Evolutionary conservation across 306 rosid genomes (phyloP).

Genomic region (Rosa lucieae): DNA sequence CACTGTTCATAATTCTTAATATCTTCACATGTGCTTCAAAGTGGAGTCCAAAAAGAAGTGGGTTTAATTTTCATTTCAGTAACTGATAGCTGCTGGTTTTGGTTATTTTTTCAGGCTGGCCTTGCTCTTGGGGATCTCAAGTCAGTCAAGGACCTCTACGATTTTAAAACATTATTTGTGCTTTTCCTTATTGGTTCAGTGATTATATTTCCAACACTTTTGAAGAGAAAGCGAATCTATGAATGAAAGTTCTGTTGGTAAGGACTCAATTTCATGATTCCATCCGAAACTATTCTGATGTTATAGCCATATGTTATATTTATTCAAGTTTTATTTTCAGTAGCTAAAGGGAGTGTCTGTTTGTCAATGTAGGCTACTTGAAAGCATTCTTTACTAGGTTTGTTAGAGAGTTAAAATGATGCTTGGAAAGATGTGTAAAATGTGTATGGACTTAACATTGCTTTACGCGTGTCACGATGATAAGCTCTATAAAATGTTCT

Average conservation of each 20-base stretch:
- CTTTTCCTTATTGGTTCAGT: constrained; percentile 90
- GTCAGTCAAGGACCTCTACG: constrained; percentile 91
- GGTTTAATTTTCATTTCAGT: background rate
- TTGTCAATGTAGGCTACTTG: background rate
- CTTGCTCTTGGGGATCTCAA: constrained; percentile 98
- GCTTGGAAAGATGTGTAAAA: background rate
- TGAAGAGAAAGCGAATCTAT: constrained; percentile 88
- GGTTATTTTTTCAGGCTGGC: constrained; percentile 65
- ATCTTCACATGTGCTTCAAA: background rate
- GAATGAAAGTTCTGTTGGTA: constrained; percentile 48
- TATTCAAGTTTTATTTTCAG: background rate
- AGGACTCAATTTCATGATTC: background rate
- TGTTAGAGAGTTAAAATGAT: background rate
- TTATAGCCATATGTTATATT: background rate
- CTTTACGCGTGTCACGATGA: background rate
- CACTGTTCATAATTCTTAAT: background rate
- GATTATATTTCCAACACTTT: constrained; percentile 62
- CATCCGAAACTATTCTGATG: background rate
- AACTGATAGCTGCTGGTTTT: constrained; percentile 24
- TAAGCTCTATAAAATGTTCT: background rate
- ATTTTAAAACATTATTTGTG: constrained; percentile 76
- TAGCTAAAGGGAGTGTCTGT: background rate
- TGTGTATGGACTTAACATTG: background rate
- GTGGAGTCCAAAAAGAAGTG: background rate
- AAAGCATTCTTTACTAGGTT: constrained; percentile 7